Conservation (phyloP, 805 yeast species). For the Yarrowia osloensis region DNA sequence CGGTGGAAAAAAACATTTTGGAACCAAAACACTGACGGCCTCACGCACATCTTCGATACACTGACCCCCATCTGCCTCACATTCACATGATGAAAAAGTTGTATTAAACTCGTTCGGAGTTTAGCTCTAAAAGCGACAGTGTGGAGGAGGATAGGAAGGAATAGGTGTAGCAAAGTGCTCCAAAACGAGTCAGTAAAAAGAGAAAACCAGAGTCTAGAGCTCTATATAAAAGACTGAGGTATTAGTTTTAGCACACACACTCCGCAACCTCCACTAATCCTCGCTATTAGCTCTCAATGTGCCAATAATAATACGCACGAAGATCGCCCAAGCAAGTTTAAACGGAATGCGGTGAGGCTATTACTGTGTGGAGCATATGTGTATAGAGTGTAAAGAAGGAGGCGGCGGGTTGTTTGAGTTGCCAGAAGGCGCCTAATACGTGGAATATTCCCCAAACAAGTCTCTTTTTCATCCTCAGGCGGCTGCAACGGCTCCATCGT, state of each 20-base stretch:
- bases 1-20: not conserved
- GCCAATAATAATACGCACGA: not conserved
- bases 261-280: not conserved
- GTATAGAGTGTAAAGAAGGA: not conserved
- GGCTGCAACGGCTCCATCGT: too few relatives aligned
- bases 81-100: not conserved
- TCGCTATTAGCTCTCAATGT: not conserved
- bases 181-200: too few relatives aligned
- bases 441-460: not conserved
- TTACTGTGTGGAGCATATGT: not conserved
- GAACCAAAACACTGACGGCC: not conserved
- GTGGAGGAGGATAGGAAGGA: not conserved
- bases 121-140: not conserved
- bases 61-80: not conserved
- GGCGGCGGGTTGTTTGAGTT: not conserved
- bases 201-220: too few relatives aligned
- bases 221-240: too few relatives aligned
- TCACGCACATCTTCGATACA: not conserved
- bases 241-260: too few relatives aligned
- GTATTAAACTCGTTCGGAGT: conserved; percentile 3
- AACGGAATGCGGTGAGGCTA: not conserved
- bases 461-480: not conserved
- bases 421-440: not conserved
- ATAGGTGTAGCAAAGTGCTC: too few relatives aligned
- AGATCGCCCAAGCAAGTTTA: conserved; percentile 15